Percentiles rank a stretch among this genome's conserved stretches.
These are phyloP conservation scores for Phaeophleospora eucalypticola DNA, from an alignment of 2,329 filamentous ascomycete species.

Conservation along the genomic window DNA sequence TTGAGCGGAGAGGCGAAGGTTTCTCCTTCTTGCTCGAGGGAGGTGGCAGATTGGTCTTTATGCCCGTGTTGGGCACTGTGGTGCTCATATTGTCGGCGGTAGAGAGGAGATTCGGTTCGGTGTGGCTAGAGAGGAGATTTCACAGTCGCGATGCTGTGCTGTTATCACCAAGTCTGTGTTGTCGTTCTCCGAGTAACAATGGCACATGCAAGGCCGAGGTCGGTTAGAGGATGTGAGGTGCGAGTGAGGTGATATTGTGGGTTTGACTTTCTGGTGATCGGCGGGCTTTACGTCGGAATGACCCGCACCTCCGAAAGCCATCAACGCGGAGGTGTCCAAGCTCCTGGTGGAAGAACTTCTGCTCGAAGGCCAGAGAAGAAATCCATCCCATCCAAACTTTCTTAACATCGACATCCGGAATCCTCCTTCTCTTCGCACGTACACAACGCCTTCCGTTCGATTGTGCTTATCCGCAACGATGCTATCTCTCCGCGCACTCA, in stretches of 20 bases:
- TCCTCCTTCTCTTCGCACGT: neutral
- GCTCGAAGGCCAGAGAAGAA: neutral
- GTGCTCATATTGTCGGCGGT: conserved; percentile 14
- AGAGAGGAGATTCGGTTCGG: neutral
- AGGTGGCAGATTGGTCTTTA: conserved; percentile 8
- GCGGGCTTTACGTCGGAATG: neutral
- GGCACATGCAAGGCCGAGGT: too few species aligned
- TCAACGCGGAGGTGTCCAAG: neutral
- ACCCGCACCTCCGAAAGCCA: too few species aligned
- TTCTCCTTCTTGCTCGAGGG: conserved; percentile 34
- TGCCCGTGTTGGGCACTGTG: conserved; percentile 23
- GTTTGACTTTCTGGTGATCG: neutral
- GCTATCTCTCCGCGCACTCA: conserved; percentile 37
- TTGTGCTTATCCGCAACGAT: neutral
- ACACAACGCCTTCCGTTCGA: neutral
- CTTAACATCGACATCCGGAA: neutral
- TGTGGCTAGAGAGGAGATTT: too few species aligned
- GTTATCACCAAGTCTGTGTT: too few species aligned
- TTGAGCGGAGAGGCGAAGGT: conserved; percentile 80
- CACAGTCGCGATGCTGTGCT: too few species aligned
- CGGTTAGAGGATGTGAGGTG: too few species aligned
- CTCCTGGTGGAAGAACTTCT: neutral
- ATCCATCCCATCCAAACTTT: neutral
- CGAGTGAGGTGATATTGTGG: too few species aligned
- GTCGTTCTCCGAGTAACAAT: too few species aligned